Base-by-base conservation (phyloP, 352 stramenopile species). In the Phytophthora tubulina region DNA sequence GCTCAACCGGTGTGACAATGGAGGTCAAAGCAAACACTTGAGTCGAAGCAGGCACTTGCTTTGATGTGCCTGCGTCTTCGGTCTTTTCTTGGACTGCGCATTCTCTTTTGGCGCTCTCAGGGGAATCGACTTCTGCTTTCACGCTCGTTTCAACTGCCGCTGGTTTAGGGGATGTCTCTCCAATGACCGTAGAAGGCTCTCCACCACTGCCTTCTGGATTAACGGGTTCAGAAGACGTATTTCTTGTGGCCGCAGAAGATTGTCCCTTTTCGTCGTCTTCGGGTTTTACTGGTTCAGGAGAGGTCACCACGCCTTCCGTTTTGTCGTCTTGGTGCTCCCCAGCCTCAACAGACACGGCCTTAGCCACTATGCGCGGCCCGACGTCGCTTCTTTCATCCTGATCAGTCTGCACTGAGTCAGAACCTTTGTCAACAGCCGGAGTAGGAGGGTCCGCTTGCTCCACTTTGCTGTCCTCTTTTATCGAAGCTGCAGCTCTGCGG, bases 191-290 rank as follows among this genome's bases (percentile, higher is more conserved):
- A 49, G 30, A 14, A 32, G 1, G 17, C 27, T 51, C 21, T 14
- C 9, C 54, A 21, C 17, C 44, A 21, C 9, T 46, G 32, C 17
- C 14, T 46, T 57, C 33, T 11, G 17, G 3, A 21, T 59, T 63
- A 13, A 39, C 42, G 1, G 15, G 35, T 21, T 50, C 49, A 55
- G 13, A 11, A 36, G 32, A n/a, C 14, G 42, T 42, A 15, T 31
- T 57, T 54, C 27, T 53, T n/a, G 6, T 44, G 44, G 3, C 32
- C 15, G 11, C 42, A 31, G 30, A 41, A 36, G 38, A 51, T 6
- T 42, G 13, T 50, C 10, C 38, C 36, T 58, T 30, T n/a, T 58
- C 45, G 31, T 64, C 30, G 14, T n/a, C 15, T 51, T 56, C 41
- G 1, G 5, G 1, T 38, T 50, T 49, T n/a, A 44, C 13, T 45